Conservation (phyloP, 352 stramenopile species). For the Phytophthora crassamura region DNA sequence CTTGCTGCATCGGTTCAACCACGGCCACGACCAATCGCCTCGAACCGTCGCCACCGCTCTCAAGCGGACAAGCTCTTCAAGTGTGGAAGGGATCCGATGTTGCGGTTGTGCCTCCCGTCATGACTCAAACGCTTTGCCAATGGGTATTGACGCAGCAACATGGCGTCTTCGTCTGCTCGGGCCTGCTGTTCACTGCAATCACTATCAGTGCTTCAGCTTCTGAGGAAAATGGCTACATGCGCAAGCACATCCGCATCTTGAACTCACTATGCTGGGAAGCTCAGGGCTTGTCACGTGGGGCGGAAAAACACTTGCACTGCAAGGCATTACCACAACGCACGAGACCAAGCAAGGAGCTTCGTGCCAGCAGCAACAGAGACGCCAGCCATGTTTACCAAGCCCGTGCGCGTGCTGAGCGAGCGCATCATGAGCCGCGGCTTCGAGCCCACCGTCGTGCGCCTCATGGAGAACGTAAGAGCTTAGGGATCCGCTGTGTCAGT, state of each 20-base stretch:
- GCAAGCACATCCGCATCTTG: slow-evolving; percentile 22
- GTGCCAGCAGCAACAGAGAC: not conserved
- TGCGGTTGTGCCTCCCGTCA: slow-evolving; percentile 1
- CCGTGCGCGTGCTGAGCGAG: slow-evolving; percentile 84
- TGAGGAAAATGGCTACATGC: slow-evolving; percentile 24
- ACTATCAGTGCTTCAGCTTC: slow-evolving; percentile 24
- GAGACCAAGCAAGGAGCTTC: slow-evolving; percentile 9
- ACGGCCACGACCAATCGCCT: slow-evolving; percentile 3
- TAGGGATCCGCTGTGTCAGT: not conserved
- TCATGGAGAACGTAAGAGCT: slow-evolving; percentile 78
- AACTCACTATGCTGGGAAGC: slow-evolving; percentile 30
- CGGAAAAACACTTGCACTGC: no score
- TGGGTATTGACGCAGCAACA: slow-evolving; percentile 5
- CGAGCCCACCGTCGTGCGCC: slow-evolving; percentile 76
- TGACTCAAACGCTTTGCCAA: slow-evolving; percentile 14
- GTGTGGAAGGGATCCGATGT: not conserved
- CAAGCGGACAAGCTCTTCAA: no score
- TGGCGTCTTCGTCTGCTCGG: not conserved
- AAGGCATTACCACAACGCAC: no score
- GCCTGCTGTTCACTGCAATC: slow-evolving; percentile 12
- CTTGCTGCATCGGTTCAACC: slow-evolving; percentile 14
- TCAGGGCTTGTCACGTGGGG: slow-evolving; percentile 11
- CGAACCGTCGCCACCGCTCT: slow-evolving; percentile 22
- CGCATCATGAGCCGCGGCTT: slow-evolving; percentile 87
- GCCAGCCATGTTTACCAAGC: slow-evolving; percentile 49